Percentiles rank a stretch among this genome's conserved stretches.
phyloP scores from a whole-genome alignment of 2,329 filamentous ascomycete genomes.

The Aspergillus sp. region DNA sequence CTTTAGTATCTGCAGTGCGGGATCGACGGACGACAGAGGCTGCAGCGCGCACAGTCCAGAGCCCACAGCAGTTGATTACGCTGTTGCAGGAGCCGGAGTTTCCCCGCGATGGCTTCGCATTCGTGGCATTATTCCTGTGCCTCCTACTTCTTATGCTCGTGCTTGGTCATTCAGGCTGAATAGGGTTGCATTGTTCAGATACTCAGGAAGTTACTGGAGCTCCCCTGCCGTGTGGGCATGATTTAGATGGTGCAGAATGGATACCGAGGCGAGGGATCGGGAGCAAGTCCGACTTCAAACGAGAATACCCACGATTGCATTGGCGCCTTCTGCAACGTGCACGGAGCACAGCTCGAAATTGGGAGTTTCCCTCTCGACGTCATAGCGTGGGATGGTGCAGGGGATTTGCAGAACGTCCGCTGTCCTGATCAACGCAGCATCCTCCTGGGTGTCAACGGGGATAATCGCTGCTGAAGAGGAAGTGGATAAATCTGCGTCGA shows the following conservation, averaged over 20 bases:
- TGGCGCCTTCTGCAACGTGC: neutral
- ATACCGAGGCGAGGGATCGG: neutral
- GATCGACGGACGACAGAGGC: too few relatives aligned
- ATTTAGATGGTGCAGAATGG: too few relatives aligned
- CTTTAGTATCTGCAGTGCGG: neutral
- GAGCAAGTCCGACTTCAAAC: neutral
- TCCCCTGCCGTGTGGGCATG: too few relatives aligned
- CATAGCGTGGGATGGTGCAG: slow-evolving; percentile 6
- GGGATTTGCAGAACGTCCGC: neutral
- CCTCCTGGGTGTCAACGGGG: neutral
- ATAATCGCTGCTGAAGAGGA: neutral
- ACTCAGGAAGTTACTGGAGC: too few relatives aligned
- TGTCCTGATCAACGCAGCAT: neutral
- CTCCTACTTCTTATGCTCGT: neutral
- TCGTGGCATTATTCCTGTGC: neutral
- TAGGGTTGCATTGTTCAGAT: too few relatives aligned
- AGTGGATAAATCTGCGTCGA: neutral
- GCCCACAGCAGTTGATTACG: too few relatives aligned
- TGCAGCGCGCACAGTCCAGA: too few relatives aligned
- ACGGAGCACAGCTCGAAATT: neutral
- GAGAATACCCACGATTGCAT: neutral
- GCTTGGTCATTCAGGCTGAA: too few relatives aligned
- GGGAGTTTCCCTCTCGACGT: neutral
- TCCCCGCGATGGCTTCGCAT: neutral
- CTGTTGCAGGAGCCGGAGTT: neutral